Base-by-base conservation (phyloP, 305 asterid species). In the Fraxinus baroniana region DNA sequence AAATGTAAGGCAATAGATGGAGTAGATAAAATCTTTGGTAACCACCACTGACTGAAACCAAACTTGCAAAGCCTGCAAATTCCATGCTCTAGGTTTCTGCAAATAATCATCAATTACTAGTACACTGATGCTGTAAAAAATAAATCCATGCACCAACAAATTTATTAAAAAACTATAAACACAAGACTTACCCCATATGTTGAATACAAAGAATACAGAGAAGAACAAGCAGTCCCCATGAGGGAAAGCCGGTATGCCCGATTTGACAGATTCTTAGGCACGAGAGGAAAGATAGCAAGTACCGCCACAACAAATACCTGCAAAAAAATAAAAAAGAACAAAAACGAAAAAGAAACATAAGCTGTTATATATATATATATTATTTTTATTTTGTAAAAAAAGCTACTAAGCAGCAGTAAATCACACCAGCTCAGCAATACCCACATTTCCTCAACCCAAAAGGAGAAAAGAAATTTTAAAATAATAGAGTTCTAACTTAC, bases 41-140 rank as follows among this genome's bases (percentile, higher is more conserved):
- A 84, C 92, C 57, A 94, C 64, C 68, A 95, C 93, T 0, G 98
- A 84, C 83, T 94, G 97, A 76, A 95, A 90, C 99, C 99, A 95
- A 46, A 88, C 87, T 89, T 93, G 98, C 90, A 94, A 85, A 55
- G 97, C 98, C 79, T 90, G 94, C 88, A 96, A 70, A 89, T 91
- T 93, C 99, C 99, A 96, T 76, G 95, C 98, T 89, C 98, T 88
- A 9, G 99, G 99, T 91, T 89, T 92, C 99, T 96, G 92, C 80
- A 87, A 52, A 74, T 22, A 80, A 85, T 39, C 10, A 28, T 76
- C 18, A 68, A 82, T 79, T 76, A 57, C 20, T 32, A 22, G 60
- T 17, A 49, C 78, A 75, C 5, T 74, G 10, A 37, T 72, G 79
- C 73, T 85, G 60, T 49, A 13, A 35, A 46, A 74, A 71, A 66